Evolutionary conservation across 2,329 filamentous ascomycete genomes (phyloP).

Genomic region (Fusarium poae): DNA sequence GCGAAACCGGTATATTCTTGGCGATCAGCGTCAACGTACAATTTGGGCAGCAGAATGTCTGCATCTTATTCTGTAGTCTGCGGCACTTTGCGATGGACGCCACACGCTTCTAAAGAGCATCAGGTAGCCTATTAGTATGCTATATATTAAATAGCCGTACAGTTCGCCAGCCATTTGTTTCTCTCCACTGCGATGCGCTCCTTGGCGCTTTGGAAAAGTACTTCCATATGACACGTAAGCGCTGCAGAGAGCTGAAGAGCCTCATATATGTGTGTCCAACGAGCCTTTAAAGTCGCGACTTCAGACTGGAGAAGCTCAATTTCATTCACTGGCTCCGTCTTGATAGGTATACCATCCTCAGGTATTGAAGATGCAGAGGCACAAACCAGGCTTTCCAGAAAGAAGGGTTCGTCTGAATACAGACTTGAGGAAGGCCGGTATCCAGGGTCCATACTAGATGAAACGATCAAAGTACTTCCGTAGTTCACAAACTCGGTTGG

Average conservation of each 20-base stretch:
- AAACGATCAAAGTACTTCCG: background rate
- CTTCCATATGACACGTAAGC: background rate
- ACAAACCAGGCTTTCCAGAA: background rate
- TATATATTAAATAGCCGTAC: background rate
- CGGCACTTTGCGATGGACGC: background rate
- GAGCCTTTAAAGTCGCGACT: background rate
- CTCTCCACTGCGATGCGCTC: background rate
- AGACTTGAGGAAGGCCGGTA: conserved; percentile 2
- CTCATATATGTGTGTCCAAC: background rate
- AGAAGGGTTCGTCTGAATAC: conserved; percentile 8
- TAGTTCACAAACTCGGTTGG: background rate
- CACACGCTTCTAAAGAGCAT: background rate
- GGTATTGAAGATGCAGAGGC: background rate
- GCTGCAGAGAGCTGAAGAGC: background rate
- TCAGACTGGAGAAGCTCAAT: conserved; percentile 2
- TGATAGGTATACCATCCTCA: background rate
- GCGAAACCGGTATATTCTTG: too few relatives aligned
- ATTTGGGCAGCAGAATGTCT: too few relatives aligned
- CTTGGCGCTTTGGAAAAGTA: background rate
- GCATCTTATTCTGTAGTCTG: background rate
- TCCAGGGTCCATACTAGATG: conserved; percentile 1
- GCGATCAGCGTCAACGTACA: too few relatives aligned
- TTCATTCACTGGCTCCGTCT: background rate
- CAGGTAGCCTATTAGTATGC: background rate
- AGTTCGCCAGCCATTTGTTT: conserved; percentile 1